phyloP scores from a whole-genome alignment of 2,329 filamentous ascomycete species.

The Allantophomopsis lycopodina region DNA sequence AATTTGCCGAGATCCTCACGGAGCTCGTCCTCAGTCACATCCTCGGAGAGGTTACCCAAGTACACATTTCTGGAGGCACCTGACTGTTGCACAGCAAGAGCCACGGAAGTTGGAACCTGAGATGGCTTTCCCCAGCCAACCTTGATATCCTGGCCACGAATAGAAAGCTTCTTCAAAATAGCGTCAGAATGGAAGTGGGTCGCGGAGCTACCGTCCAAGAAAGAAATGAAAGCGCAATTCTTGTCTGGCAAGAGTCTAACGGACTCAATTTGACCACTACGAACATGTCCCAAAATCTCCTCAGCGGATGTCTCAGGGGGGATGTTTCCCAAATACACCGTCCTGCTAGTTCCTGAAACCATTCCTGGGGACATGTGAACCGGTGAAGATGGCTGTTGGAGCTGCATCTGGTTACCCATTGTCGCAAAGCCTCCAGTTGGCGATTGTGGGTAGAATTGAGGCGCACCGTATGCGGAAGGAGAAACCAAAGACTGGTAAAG shows the following conservation, averaged over 20 bases:
- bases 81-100: conserved; percentile 94
- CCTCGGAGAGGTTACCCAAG: conserved; percentile 82
- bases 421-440: conserved; percentile 60
- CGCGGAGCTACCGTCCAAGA: conserved; percentile 91
- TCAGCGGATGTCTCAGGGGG: conserved; percentile 95
- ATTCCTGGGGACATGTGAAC: conserved; percentile 67
- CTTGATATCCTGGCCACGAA: conserved; percentile 98
- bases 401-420: conserved; percentile 26
- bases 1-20: conserved; percentile 94
- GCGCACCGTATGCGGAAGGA: conserved; percentile 68
- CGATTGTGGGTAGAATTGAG: conserved; percentile 80
- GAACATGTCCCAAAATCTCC: conserved; percentile 90
- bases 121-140: conserved; percentile 99
- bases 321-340: conserved; percentile 95
- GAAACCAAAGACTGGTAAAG: conserved; percentile 78
- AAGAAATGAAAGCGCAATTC: conserved; percentile 99
- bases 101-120: conserved; percentile 92
- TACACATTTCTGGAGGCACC: conserved; percentile 96
- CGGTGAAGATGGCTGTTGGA: conserved; percentile 53
- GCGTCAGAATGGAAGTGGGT: conserved; percentile 99
- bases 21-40: conserved; percentile 80
- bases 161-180: conserved; percentile 97
- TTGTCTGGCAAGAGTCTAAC: conserved; percentile 93
- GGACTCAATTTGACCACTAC: conserved; percentile 98
- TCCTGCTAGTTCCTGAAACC: conserved; percentile 83